phyloP scores from a whole-genome alignment of 352 stramenopile species.

The Phytophthora pinifolia region DNA sequence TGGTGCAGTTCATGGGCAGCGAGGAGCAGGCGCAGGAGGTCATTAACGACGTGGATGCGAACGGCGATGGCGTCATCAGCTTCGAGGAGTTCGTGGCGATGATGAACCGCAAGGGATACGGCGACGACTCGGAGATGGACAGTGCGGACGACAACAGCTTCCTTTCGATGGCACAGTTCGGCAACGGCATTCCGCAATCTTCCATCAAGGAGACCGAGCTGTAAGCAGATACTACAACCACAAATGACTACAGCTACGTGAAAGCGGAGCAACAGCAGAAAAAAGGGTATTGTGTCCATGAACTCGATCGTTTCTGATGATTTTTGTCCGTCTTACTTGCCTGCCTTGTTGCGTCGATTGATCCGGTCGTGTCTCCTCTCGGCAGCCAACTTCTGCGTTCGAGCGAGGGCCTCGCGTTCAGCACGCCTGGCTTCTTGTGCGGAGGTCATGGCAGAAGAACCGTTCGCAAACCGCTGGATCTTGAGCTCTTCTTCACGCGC shows the following conservation, averaged over 20 bases:
- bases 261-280: no score
- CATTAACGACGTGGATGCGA: slow-evolving; percentile 90
- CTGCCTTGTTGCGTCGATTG: slow-evolving; percentile 65
- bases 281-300: slow-evolving; percentile 20
- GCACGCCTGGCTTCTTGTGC: slow-evolving; percentile 54
- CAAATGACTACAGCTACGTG: slow-evolving; percentile 15
- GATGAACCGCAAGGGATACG: slow-evolving; percentile 88
- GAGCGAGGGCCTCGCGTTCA: slow-evolving; percentile 63
- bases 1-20: slow-evolving; percentile 92
- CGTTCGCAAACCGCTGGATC: slow-evolving; percentile 48
- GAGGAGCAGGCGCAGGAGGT: slow-evolving; percentile 91
- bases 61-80: slow-evolving; percentile 91
- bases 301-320: slow-evolving; percentile 4
- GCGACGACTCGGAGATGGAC: slow-evolving; percentile 73
- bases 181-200: slow-evolving; percentile 19
- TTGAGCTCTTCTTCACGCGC: slow-evolving; percentile 72
- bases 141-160: slow-evolving; percentile 62
- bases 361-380: slow-evolving; percentile 84
- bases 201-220: slow-evolving; percentile 78
- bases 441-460: slow-evolving; percentile 25
- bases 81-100: slow-evolving; percentile 93
- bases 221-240: slow-evolving; percentile 31
- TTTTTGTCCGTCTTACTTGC: slow-evolving; percentile 31
- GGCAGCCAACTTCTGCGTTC: slow-evolving; percentile 61
- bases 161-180: slow-evolving; percentile 46